phyloP scores from a whole-genome alignment of 2,329 filamentous ascomycete species.

The Diaporthe aspalathi region DNA sequence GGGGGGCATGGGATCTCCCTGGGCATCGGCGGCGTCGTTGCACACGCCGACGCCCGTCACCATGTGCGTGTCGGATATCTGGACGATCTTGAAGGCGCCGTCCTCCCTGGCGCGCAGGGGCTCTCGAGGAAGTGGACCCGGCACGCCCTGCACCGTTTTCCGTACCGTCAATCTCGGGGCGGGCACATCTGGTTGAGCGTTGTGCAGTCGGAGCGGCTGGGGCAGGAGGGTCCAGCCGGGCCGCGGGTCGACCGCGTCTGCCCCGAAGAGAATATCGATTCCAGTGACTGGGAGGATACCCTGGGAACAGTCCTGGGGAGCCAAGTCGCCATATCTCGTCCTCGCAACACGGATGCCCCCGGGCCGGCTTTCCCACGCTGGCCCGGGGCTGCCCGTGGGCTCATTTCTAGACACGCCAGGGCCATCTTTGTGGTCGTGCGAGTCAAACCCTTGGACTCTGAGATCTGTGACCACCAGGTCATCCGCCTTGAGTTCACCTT shows the following conservation, averaged over 20 bases:
- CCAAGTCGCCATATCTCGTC: not conserved
- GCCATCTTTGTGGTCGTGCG: too few relatives aligned
- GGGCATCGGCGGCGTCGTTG: conserved; percentile 48
- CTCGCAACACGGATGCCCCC: not conserved
- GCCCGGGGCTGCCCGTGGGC: too few relatives aligned
- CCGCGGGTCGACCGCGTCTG: conserved; percentile 48
- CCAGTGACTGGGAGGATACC: conserved; percentile 61
- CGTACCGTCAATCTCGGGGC: conserved; percentile 51
- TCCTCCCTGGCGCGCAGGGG: not conserved
- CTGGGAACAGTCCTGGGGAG: not conserved
- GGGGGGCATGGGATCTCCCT: conserved; percentile 47
- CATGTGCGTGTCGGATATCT: conserved; percentile 62
- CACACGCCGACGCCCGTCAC: conserved; percentile 47
- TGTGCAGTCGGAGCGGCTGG: conserved; percentile 49
- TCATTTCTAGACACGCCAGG: too few relatives aligned
- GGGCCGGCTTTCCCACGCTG: too few relatives aligned
- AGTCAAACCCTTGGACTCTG: too few relatives aligned
- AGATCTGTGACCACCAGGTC: too few relatives aligned
- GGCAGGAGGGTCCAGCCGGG: conserved; percentile 49
- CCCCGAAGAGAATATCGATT: conserved; percentile 75
- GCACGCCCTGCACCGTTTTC: conserved; percentile 4
- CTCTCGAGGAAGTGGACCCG: not conserved
- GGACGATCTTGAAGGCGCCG: conserved; percentile 74
- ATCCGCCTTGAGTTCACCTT: too few relatives aligned
- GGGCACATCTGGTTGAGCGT: conserved; percentile 47